Evolutionary conservation across 306 rosid species (phyloP).

Genomic region (Spatholobus suberectus): DNA sequence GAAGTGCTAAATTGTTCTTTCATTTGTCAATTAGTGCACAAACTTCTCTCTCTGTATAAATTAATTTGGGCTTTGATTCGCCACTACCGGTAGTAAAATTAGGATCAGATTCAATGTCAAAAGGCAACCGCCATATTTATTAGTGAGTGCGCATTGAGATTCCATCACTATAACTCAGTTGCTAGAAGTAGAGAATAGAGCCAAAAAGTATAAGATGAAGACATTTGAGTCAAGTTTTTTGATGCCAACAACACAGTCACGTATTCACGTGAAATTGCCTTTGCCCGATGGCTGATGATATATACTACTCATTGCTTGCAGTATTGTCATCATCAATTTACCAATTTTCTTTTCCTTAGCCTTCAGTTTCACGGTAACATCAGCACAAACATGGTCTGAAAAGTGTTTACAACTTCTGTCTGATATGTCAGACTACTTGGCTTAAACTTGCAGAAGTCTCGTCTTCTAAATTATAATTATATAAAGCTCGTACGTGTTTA

Average conservation of each 20-base stretch:
- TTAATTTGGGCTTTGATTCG: neutral
- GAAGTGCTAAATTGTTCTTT: neutral
- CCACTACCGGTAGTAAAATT: neutral
- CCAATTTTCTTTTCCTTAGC: neutral
- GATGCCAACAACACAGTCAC: constrained; percentile 35
- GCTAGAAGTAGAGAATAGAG: neutral
- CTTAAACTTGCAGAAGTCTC: neutral
- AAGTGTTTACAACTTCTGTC: neutral
- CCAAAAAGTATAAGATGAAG: constrained; percentile 34
- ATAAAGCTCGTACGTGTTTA: neutral
- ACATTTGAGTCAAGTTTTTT: constrained; percentile 12
- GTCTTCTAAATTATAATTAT: neutral
- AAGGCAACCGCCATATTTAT: neutral
- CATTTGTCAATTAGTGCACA: neutral
- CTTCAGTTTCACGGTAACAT: neutral
- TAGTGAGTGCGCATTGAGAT: neutral
- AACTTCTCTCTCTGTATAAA: neutral
- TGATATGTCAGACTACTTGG: neutral
- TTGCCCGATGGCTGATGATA: neutral
- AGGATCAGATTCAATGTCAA: constrained; percentile 23
- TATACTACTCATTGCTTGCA: neutral
- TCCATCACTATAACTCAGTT: neutral
- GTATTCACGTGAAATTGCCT: constrained; percentile 21
- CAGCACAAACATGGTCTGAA: neutral
- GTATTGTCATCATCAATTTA: constrained; percentile 19